A percentile compares a stretch with the other conserved stretches of the same genome.
Conservation (phyloP, 2,329 filamentous ascomycete genomes). For the Neopestalotiopsis rosae region DNA sequence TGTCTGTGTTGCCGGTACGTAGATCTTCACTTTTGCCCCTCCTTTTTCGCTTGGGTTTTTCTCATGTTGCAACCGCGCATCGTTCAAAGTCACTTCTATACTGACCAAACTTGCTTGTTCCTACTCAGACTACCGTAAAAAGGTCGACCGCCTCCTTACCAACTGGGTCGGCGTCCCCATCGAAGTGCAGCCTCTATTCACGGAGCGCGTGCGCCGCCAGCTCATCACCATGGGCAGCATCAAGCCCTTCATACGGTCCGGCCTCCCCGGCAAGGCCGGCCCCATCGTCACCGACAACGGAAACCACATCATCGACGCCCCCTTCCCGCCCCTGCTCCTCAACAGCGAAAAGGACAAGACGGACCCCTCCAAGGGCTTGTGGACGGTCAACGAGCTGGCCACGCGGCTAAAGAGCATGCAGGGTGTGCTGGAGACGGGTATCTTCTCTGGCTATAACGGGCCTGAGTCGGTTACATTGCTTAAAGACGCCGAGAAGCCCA, state of each 20-base stretch:
- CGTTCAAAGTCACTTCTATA: background rate
- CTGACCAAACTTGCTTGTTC: background rate
- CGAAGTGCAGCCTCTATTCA: constrained; percentile 87
- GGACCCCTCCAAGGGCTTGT: constrained; percentile 68
- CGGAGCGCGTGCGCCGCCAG: constrained; percentile 75
- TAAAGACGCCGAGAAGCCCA: constrained; percentile 80
- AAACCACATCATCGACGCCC: constrained; percentile 91
- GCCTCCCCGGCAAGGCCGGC: constrained; percentile 77
- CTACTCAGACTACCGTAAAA: constrained; percentile 81
- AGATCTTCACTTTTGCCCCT: constrained; percentile 31
- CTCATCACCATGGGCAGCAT: constrained; percentile 76
- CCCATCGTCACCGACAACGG: constrained; percentile 82
- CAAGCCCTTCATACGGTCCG: constrained; percentile 73
- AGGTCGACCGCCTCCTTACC: constrained; percentile 74
- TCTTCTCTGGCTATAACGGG: constrained; percentile 86
- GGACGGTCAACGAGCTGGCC: constrained; percentile 81
- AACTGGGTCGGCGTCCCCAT: constrained; percentile 88
- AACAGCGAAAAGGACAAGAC: constrained; percentile 45
- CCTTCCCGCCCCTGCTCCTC: constrained; percentile 77
- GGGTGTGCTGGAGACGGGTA: constrained; percentile 88
- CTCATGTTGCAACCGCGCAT: background rate
- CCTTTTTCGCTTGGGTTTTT: background rate
- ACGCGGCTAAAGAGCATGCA: constrained; percentile 78
- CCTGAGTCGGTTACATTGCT: constrained; percentile 60
- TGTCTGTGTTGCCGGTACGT: constrained; percentile 78